Conservation (phyloP, 1,139 yeast genomes). For the Tardiomyces blankii region DNA sequence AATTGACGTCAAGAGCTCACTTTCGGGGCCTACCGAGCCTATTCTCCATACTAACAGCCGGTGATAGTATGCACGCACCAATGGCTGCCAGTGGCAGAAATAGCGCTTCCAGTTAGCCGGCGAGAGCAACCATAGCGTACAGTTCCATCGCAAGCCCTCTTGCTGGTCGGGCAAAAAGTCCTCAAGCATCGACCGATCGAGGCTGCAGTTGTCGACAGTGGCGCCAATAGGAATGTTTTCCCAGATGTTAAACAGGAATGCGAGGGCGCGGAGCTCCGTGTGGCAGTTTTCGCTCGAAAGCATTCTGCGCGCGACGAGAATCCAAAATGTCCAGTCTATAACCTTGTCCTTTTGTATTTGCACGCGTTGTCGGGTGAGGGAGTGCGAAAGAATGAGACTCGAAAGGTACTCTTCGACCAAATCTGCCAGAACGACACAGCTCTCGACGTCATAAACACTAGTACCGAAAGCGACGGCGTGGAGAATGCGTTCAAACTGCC, state of each 20-base stretch:
- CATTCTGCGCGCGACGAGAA: slow-evolving; percentile 48
- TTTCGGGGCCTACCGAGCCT: slow-evolving; percentile 28
- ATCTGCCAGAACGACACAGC: slow-evolving; percentile 40
- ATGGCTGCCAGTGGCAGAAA: slow-evolving; percentile 72
- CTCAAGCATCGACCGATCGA: neutral
- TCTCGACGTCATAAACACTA: slow-evolving; percentile 29
- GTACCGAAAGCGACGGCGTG: slow-evolving; percentile 27
- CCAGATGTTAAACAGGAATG: slow-evolving; percentile 68
- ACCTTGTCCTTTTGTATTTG: slow-evolving; percentile 16
- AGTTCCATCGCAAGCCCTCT: slow-evolving; percentile 18
- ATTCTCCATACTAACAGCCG: slow-evolving; percentile 62
- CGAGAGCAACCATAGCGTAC: slow-evolving; percentile 46
- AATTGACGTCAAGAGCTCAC: slow-evolving; percentile 19
- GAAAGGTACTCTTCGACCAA: slow-evolving; percentile 31
- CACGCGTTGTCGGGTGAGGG: slow-evolving; percentile 16
- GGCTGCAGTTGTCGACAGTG: neutral
- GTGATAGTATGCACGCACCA: slow-evolving; percentile 58
- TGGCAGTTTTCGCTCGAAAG: slow-evolving; percentile 52
- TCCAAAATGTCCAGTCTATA: slow-evolving; percentile 72
- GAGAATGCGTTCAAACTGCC: slow-evolving; percentile 27
- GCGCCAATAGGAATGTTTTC: slow-evolving; percentile 44
- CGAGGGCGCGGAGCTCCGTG: slow-evolving; percentile 48
- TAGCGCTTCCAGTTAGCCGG: slow-evolving; percentile 40
- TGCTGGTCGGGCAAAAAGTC: slow-evolving; percentile 3
- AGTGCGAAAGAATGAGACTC: slow-evolving; percentile 17